These are phyloP conservation scores for Staphylotrichum longicolle DNA, from an alignment of 495 filamentous ascomycete species.

Conservation along the genomic window DNA sequence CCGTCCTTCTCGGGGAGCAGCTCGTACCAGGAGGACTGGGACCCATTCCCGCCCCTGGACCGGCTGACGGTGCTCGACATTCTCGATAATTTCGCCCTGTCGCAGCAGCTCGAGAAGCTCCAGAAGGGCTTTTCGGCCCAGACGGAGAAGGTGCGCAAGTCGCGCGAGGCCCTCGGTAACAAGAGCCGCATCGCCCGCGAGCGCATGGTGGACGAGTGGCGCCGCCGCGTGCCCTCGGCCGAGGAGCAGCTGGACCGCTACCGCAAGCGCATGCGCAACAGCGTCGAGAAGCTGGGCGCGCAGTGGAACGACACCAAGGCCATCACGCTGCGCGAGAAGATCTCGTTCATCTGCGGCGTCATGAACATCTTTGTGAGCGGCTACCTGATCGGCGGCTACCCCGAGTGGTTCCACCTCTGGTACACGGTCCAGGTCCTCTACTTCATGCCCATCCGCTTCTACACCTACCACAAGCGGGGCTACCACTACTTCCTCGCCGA, in stretches of 20 bases:
- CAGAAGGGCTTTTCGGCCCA: slow-evolving; percentile 76
- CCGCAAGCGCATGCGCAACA: slow-evolving; percentile 75
- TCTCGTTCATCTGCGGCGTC: slow-evolving; percentile 92
- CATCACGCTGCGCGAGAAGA: slow-evolving; percentile 88
- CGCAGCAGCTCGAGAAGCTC: slow-evolving; percentile 83
- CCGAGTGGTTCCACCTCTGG: slow-evolving; percentile 88
- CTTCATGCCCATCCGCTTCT: slow-evolving; percentile 95
- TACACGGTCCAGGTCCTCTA: slow-evolving; percentile 82
- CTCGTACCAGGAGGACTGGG: slow-evolving; percentile 85
- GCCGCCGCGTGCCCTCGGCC: slow-evolving; percentile 72
- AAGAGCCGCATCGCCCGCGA: slow-evolving; percentile 53
- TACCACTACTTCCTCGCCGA: slow-evolving; percentile 98
- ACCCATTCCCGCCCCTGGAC: slow-evolving; percentile 81
- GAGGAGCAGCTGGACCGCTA: slow-evolving; percentile 94
- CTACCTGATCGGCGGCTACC: slow-evolving; percentile 83
- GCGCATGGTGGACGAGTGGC: slow-evolving; percentile 84
- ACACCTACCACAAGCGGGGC: slow-evolving; percentile 81
- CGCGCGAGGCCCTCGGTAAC: slow-evolving; percentile 68
- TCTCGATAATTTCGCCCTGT: slow-evolving; percentile 88
- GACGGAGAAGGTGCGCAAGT: slow-evolving; percentile 77
- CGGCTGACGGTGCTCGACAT: slow-evolving; percentile 88
- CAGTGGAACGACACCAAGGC: slow-evolving; percentile 86
- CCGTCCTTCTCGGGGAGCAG: slow-evolving; percentile 74
- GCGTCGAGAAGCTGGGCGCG: slow-evolving; percentile 79
- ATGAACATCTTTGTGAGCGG: slow-evolving; percentile 96